These are phyloP conservation scores for Venturia asperata DNA, from an alignment of 2,329 filamentous ascomycete genomes.

Conservation along the genomic window DNA sequence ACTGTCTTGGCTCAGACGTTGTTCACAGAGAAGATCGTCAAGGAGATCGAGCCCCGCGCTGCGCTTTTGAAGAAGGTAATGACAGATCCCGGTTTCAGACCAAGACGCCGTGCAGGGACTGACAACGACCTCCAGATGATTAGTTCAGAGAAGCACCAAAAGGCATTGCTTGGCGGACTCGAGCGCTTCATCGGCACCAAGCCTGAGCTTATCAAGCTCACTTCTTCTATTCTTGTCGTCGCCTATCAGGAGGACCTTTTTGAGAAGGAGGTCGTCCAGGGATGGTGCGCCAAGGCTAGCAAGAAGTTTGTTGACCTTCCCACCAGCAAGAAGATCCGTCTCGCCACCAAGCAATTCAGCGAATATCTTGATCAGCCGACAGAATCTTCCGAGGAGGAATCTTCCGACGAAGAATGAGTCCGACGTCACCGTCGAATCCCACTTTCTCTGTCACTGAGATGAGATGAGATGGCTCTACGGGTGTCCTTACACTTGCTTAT, in stretches of 20 bases:
- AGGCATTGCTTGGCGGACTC: constrained; percentile 87
- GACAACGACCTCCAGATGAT: constrained; percentile 45
- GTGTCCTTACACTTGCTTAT: background rate
- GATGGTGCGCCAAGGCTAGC: constrained; percentile 91
- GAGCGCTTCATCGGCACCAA: constrained; percentile 85
- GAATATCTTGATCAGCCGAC: constrained; percentile 88
- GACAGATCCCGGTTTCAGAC: constrained; percentile 18
- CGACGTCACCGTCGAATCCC: background rate
- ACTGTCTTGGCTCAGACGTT: constrained; percentile 88
- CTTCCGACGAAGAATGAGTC: constrained; percentile 2
- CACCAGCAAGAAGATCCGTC: constrained; percentile 90
- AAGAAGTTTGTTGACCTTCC: constrained; percentile 94
- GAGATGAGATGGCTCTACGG: background rate
- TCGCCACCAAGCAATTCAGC: constrained; percentile 88
- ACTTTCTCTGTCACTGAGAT: background rate
- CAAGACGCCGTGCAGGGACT: background rate
- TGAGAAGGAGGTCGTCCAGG: constrained; percentile 77
- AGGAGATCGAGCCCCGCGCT: constrained; percentile 78
- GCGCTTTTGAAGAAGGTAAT: constrained; percentile 79
- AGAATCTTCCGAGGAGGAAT: constrained; percentile 58
- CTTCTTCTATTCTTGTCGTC: constrained; percentile 80
- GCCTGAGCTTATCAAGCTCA: constrained; percentile 66
- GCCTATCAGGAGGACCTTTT: constrained; percentile 89
- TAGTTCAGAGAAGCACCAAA: constrained; percentile 88
- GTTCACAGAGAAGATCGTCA: constrained; percentile 82